Base-by-base conservation (phyloP, 257 asterid species). In the Solanum peruvianum region DNA sequence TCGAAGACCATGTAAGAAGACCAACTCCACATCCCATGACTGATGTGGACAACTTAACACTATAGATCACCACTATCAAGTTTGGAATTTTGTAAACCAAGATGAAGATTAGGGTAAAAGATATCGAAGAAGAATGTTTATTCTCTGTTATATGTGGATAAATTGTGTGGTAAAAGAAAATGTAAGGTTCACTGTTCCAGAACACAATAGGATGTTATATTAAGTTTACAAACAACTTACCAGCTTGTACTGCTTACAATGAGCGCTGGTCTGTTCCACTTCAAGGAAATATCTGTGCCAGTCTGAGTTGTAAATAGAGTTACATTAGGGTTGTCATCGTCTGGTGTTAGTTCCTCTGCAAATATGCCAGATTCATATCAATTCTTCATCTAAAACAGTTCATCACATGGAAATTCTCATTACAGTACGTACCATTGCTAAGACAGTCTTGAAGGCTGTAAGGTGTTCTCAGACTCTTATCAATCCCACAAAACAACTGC, bases 211-310 rank as follows among this genome's bases (percentile, higher is more conserved):
- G 67, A 85, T 86, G 41, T 47, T 85, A 58, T 60, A 66, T 77
- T 88, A 82, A 91, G 47, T 75, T 69, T 81, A 49, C 21, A 86
- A 86, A 87, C 42, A 89, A 87, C 87, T 89, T 89, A 97, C 99
- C 99, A 95, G 95, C 99, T 97, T 81, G 98, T 97, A 88, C 98
- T 97, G 94, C 99, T 97, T 75, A 97, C 98, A 76, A 97, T 88
- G 86, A 95, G 95, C 2, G 98, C 99, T 16, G 99, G 99, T 87
- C 98, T 93, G 89, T 94, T 94, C 90, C 85, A 92, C 89, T 93
- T 95, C 92, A 94, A 87, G 85, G 85, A 86, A 84, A 95, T 87
- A 85, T 93, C 94, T 85, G 91, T 72, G 47, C 91, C 96, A 86
- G 85, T 91, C 89, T 80, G 93, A 89, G 93, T 86, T 87, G 99